Conservation (phyloP, 2,329 filamentous ascomycete species). For the Fusarium sp. region DNA sequence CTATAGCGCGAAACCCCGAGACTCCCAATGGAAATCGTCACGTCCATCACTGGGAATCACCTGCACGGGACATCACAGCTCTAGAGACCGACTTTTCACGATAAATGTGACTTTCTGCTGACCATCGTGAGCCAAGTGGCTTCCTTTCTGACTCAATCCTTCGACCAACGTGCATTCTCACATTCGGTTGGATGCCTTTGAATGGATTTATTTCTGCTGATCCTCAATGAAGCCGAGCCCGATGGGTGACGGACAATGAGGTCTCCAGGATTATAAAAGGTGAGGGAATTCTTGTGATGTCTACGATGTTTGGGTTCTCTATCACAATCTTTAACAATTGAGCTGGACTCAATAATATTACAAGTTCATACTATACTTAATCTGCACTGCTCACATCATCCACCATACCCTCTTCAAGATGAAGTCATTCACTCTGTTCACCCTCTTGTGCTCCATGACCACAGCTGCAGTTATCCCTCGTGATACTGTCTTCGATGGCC, state of each 20-base stretch:
- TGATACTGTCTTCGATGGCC: constrained; percentile 31
- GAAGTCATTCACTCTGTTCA: constrained; percentile 24
- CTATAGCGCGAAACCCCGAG: constrained; percentile 33
- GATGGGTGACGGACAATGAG: not conserved
- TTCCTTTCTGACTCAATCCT: constrained; percentile 26
- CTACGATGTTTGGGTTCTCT: not conserved
- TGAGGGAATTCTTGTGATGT: not conserved
- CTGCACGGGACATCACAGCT: constrained; percentile 41
- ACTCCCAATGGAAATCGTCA: constrained; percentile 39
- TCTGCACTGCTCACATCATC: not conserved
- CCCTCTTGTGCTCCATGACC: constrained; percentile 32
- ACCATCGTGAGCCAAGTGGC: constrained; percentile 19
- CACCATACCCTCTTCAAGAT: constrained; percentile 29
- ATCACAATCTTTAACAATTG: not conserved
- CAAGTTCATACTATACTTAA: not conserved
- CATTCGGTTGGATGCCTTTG: constrained; percentile 26
- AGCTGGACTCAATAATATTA: constrained; percentile 17
- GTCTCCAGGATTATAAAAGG: constrained; percentile 22
- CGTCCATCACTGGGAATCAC: constrained; percentile 36
- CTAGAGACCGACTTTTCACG: constrained; percentile 18
- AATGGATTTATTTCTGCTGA: constrained; percentile 31
- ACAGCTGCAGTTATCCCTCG: constrained; percentile 37
- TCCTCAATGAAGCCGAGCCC: constrained; percentile 12
- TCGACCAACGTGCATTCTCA: constrained; percentile 33
- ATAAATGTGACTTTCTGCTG: constrained; percentile 22